Evolutionary conservation across 2,329 filamentous ascomycete species (phyloP), one percentile per base, ranked within the genome.

Genomic region (Trichoderma simmonsii): DNA sequence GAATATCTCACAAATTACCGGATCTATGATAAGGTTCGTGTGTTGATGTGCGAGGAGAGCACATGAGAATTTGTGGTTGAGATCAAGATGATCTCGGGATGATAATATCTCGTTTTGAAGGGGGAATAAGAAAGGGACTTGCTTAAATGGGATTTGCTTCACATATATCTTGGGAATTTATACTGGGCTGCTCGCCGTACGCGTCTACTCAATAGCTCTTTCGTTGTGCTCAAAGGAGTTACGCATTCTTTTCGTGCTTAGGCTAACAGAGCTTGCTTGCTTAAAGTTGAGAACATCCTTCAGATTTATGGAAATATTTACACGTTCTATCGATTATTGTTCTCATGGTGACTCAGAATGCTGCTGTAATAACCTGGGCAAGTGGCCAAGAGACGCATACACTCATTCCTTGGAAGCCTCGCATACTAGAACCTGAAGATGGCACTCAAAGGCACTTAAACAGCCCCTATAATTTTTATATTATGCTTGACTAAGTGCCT

Each of bases 361-460:
- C 4, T 0, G 3, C 21, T 21, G 43, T 1, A 11, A 0, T 48
- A 48, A 11, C 4, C 3, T 21, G n/a, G 43, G 8, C 8, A 11
- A 48, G 0, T 48, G 18, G 1, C 43, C 0, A 48, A 1, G 8
- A 48, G 43, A 21, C 2, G 43, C 36, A 18, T 43, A 43, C 39
- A 43, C 39, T 4, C 0, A 43, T n/a, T 1, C 4, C 15, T 18
- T n/a, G 1, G 3, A n/a, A 9, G 39, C 15, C 7, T 43, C 15
- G 18, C 39, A 43, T 43, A 43, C 39, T 43, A 9, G 7, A 7
- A 43, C 15, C 15, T 18, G 36, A 39, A 39, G 36, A 18, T 7
- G 36, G 6, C 6, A 3, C 6, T 39, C 6, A 18, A 39, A 39
- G 3, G 4, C 26, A n/a, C n/a, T n/a, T 43, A 43, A 18, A 9